Conservation (phyloP, 2,329 filamentous ascomycete genomes). For the Paracoccidioides lutzii region DNA sequence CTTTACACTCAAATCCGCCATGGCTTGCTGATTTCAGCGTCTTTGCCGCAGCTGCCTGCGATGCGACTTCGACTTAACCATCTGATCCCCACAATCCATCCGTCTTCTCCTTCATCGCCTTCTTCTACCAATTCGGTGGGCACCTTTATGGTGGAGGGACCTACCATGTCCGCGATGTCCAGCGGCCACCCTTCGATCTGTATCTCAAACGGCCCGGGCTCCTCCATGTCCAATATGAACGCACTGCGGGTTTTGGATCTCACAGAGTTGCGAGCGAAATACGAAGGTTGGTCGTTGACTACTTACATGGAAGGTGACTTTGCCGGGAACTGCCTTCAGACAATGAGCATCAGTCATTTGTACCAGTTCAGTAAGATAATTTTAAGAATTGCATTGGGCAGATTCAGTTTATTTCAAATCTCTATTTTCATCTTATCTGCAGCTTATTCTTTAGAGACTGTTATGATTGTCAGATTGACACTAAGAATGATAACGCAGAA, state of each 20-base stretch:
- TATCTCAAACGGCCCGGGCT: slow-evolving; percentile 4
- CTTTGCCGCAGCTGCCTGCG: background rate
- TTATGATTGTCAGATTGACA: slow-evolving; percentile 6
- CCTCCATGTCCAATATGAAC: slow-evolving; percentile 3
- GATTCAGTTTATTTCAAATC: slow-evolving; percentile 6
- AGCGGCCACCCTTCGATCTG: slow-evolving; percentile 7
- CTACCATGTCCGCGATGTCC: slow-evolving; percentile 4
- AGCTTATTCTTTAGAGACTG: slow-evolving; percentile 4
- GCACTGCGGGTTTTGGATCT: slow-evolving; percentile 6
- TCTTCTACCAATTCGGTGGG: slow-evolving; percentile 4
- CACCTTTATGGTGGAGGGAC: slow-evolving; percentile 5
- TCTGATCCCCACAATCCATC: slow-evolving; percentile 5
- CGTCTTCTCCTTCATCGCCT: slow-evolving; percentile 6
- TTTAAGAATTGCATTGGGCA: slow-evolving; percentile 6
- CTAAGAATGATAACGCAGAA: slow-evolving; percentile 1
- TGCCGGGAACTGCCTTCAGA: slow-evolving; percentile 6
- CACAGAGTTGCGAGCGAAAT: slow-evolving; percentile 2
- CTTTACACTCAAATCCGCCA: too few relatives aligned
- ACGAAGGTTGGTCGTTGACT: slow-evolving; percentile 5
- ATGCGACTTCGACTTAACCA: slow-evolving; percentile 4
- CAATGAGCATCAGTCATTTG: slow-evolving; percentile 3
- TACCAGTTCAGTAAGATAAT: slow-evolving; percentile 5
- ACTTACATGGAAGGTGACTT: slow-evolving; percentile 4
- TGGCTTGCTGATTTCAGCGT: slow-evolving; percentile 1
- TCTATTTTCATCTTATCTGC: slow-evolving; percentile 6